These are phyloP conservation scores for Penicillium cinerascens DNA, from an alignment of 495 filamentous ascomycete genomes.

Conservation along the genomic window DNA sequence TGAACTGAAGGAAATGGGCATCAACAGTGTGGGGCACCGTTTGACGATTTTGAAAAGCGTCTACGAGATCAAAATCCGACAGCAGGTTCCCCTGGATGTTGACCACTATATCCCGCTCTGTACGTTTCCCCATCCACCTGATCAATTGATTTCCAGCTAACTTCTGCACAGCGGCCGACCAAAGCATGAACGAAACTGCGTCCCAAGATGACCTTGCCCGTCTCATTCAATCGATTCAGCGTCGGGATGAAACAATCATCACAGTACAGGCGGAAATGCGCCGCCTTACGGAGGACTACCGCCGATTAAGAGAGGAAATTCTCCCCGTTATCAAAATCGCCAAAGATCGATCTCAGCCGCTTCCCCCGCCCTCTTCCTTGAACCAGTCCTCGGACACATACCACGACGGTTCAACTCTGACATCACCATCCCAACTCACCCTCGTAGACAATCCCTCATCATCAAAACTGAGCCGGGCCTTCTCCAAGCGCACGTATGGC, in stretches of 20 bases:
- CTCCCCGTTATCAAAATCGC: conserved; percentile 83
- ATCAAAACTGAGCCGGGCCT: conserved; percentile 35
- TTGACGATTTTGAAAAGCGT: conserved; percentile 92
- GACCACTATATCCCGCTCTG: conserved; percentile 93
- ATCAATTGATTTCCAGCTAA: background rate
- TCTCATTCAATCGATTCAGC: conserved; percentile 77
- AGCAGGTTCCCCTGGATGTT: conserved; percentile 83
- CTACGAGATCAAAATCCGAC: conserved; percentile 90
- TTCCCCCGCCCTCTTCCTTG: conserved; percentile 56
- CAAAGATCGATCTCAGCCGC: conserved; percentile 85
- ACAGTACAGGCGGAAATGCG: conserved; percentile 76
- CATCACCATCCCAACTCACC: conserved; percentile 41
- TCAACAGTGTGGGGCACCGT: conserved; percentile 87
- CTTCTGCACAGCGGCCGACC: conserved; percentile 70
- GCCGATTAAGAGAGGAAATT: conserved; percentile 81
- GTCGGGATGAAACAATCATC: conserved; percentile 82
- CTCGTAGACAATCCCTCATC: conserved; percentile 24
- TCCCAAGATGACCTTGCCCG: conserved; percentile 88
- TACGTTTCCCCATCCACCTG: conserved; percentile 44
- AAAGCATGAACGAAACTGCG: conserved; percentile 77
- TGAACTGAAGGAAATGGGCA: conserved; percentile 90
- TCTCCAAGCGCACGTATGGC: conserved; percentile 89
- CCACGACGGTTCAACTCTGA: conserved; percentile 39
- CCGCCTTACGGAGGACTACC: conserved; percentile 78
- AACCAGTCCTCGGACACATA: conserved; percentile 19